Conservation (phyloP, 1,284 basidiomycete genomes). For the Rhizoctonia solani region DNA sequence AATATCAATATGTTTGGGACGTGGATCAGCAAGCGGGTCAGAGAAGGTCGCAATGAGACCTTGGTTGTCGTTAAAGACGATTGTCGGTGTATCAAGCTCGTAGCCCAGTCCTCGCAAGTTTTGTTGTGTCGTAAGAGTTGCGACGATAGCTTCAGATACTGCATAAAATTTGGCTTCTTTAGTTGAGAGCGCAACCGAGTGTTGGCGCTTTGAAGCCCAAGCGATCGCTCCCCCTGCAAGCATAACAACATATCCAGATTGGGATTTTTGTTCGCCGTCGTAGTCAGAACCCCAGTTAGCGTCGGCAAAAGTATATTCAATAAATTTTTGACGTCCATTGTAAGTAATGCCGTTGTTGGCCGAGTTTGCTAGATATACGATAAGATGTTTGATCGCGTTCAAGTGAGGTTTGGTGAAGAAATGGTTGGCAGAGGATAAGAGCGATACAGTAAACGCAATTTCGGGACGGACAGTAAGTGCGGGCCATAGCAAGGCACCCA, state of each 20-base stretch:
- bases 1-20: conserved; percentile 45
- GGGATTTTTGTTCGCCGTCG: conserved; percentile 43
- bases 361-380: conserved; percentile 53
- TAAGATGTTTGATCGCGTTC: conserved; percentile 48
- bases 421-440: neutral
- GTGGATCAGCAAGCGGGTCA: conserved; percentile 39
- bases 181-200: conserved; percentile 46
- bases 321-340: conserved; percentile 39
- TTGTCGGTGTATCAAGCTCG: conserved; percentile 28
- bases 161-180: conserved; percentile 50
- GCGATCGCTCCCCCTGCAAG: conserved; percentile 45
- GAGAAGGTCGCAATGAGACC: conserved; percentile 40
- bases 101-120: conserved; percentile 42
- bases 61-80: conserved; percentile 43
- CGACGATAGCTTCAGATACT: conserved; percentile 41
- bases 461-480: neutral
- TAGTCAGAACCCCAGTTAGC: conserved; percentile 42
- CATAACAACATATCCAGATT: conserved; percentile 49
- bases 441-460: neutral
- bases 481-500: conserved; percentile 2
- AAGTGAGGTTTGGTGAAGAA: conserved; percentile 44
- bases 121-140: conserved; percentile 41
- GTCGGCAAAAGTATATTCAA: conserved; percentile 6
- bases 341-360: conserved; percentile 44
- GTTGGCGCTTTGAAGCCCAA: conserved; percentile 50